Evolutionary conservation across 805 yeast species (phyloP).

Genomic region (Lipomyces chichibuensis): DNA sequence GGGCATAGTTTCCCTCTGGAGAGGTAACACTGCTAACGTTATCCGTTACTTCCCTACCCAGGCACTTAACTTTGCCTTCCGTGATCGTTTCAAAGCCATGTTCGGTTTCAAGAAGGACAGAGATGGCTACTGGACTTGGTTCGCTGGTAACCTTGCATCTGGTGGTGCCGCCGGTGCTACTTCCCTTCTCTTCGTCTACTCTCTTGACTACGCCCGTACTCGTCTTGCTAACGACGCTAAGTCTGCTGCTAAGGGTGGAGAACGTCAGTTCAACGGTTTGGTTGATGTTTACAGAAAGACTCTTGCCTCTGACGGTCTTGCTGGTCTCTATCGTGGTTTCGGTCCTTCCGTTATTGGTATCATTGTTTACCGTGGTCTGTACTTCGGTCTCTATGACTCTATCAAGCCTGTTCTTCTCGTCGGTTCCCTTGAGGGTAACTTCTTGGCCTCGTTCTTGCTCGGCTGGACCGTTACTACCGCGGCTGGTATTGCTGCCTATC

Average conservation of each 20-base stretch:
- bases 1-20: constrained; percentile 94
- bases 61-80: constrained; percentile 98
- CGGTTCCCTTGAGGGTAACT: constrained; percentile 92
- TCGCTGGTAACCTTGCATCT: constrained; percentile 97
- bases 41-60: constrained; percentile 99
- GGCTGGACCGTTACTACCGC: constrained; percentile 99
- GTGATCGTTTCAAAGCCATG: constrained; percentile 93
- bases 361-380: constrained; percentile 97
- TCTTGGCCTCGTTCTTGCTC: constrained; percentile 92
- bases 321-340: constrained; percentile 99
- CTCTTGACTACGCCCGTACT: constrained; percentile 97
- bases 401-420: constrained; percentile 91
- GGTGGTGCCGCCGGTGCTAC: constrained; percentile 99
- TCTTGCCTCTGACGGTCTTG: constrained; percentile 92
- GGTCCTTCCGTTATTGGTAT: constrained; percentile 98
- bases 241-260: constrained; percentile 82
- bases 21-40: constrained; percentile 99
- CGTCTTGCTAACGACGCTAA: constrained; percentile 98
- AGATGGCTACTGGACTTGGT: constrained; percentile 90
- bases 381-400: constrained; percentile 97
- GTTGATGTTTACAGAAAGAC: constrained; percentile 96
- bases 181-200: constrained; percentile 89
- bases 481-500: constrained; percentile 98
- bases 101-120: constrained; percentile 92
- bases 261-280: constrained; percentile 96